Base-by-base conservation (phyloP, 345 rosid genomes). In the Eucalyptus rudis region DNA sequence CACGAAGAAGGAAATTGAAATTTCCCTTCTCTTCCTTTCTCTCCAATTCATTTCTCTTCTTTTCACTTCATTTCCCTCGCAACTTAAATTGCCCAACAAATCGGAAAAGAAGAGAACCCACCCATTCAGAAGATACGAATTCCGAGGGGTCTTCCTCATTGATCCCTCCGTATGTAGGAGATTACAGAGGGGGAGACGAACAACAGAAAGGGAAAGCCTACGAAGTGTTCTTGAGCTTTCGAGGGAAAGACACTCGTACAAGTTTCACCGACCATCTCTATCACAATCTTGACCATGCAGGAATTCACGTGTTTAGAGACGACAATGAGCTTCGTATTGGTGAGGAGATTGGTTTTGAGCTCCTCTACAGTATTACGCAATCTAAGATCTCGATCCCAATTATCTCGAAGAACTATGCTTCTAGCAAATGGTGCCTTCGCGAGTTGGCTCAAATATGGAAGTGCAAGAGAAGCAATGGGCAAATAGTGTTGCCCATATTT, bases 361-460 rank as follows among this genome's bases (percentile, higher is more conserved):
- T 51, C 1, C 22, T 51, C 54, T 17, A 51, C 1, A 17, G 54
- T 17, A 51, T 51, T 51, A 17, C 22, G 8, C 54, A 0, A 17
- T 51, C 54, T 51, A 51, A 17, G 22, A 51, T 51, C 54, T 51
- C 54, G 2, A 51, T 51, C 54, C 54, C 54, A 0, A 17, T 51
- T 17, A 51, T 51, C 54, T 51, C 54, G 1, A 17, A 51, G 54
- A 51, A 51, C 54, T 51, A 51, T 51, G 54, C 54, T 51, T 51
- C 8, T 17, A 51, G 22, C 54, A 51, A 51, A 51, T 51, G 54
- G 54, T 51, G 54, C 54, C 54, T 51, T 51, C 54, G 22, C 1
- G 54, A 51, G 54, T 1, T 51, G 0, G 0, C 8, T 51, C 54
- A 17, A 0, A 51, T 51, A 2, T 51, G 2, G 54, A 51, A 17